These are phyloP conservation scores for Melaleuca alternifolia DNA, from an alignment of 345 rosid genomes.

Conservation along the genomic window DNA sequence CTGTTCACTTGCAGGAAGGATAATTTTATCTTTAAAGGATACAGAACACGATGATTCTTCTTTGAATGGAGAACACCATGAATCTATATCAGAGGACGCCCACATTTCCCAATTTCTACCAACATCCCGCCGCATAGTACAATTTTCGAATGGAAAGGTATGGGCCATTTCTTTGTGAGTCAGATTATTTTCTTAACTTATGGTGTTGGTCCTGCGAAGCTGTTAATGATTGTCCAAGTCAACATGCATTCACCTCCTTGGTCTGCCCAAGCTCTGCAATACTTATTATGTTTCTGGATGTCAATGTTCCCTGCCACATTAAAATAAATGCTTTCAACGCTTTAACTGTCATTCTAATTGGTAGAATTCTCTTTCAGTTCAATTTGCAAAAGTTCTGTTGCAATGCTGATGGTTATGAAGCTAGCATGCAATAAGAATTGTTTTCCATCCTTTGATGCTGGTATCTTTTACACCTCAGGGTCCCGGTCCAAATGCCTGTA, in stretches of 20 bases:
- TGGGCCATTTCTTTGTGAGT: background rate
- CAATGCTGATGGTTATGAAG: background rate
- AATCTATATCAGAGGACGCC: constrained; percentile 16
- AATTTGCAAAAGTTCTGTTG: background rate
- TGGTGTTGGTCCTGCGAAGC: background rate
- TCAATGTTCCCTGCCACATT: background rate
- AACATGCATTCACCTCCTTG: background rate
- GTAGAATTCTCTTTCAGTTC: background rate
- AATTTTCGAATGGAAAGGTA: constrained; percentile 96
- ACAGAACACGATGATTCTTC: constrained; percentile 17
- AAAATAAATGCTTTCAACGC: background rate
- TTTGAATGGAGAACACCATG: constrained; percentile 11
- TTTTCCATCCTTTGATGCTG: background rate
- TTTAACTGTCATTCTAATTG: background rate
- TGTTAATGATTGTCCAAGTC: background rate
- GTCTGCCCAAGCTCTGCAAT: background rate
- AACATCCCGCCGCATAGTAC: constrained; percentile 89
- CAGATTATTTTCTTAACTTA: background rate
- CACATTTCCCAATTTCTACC: constrained; percentile 77
- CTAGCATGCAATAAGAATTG: background rate
- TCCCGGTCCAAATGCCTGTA: constrained; percentile 76
- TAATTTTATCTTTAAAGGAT: constrained; percentile 56
- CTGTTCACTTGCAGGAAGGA: constrained; percentile 47
- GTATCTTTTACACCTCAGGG: constrained; percentile 30
- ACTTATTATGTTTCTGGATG: background rate